Evolutionary conservation across 257 asterid genomes (phyloP), one percentile per base, ranked within the genome.

Genomic region (Vinca minor): DNA sequence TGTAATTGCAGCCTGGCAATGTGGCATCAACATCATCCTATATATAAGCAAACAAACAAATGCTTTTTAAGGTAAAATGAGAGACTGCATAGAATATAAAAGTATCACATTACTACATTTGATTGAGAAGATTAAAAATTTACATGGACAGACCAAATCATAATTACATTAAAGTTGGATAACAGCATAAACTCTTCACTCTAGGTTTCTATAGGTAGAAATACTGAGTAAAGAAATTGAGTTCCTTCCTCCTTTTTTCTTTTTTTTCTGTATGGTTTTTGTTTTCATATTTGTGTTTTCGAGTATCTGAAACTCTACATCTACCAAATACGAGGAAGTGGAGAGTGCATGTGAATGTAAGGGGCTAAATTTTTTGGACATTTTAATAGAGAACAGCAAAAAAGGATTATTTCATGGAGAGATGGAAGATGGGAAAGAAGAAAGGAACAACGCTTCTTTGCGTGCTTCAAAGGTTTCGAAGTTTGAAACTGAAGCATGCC

Each of bases 381-480:
- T 34, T n/a, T n/a, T n/a, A n/a, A n/a, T n/a, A n/a, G n/a, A n/a
- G n/a, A n/a, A n/a, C n/a, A n/a, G n/a, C n/a, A n/a, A n/a, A 69
- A 41, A 74, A 45, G n/a, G 47, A 59, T 57, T 69, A 47, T 71
- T 70, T 70, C 55, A 35, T 26, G 60, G 32, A 57, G 63, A 58
- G 64, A 28, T 69, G 59, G 34, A 50, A 32, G 50, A 56, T 56
- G 39, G 49, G 64, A 42, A 61, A 54, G 18, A 62, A 54, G 39
- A 63, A 25, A 39, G 66, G 79, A 75, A 71, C 81, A 78, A 68
- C 81, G 34, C 84, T 78, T 76, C 83, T 44, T 74, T 35, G 59
- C 76, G 74, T 36, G 76, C 73, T 71, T 49, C 65, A 28, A 44
- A 29, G 59, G 63, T 64, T 69, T 65, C 66, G 4, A 66, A 68